phyloP scores from a whole-genome alignment of 768 basidiomycete genomes.

The Hericium coralloides region DNA sequence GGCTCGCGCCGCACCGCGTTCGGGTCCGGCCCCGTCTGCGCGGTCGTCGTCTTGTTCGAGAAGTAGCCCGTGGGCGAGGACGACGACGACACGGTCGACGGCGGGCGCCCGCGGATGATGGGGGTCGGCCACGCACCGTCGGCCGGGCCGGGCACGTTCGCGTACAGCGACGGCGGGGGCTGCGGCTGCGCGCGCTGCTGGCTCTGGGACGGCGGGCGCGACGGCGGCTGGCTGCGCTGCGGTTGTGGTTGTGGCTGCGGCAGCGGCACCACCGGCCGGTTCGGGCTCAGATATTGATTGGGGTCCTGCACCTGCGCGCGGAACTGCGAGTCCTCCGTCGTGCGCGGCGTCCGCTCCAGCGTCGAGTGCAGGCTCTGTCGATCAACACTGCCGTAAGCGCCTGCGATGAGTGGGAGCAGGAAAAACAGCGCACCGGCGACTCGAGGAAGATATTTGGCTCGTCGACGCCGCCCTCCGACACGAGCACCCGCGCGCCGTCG shows the following conservation, averaged over 20 bases:
- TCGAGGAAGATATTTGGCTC: background rate
- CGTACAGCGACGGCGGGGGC: no score
- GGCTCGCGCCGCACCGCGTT: no score
- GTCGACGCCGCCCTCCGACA: background rate
- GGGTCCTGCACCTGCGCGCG: background rate
- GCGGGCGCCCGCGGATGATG: no score
- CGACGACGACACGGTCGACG: no score
- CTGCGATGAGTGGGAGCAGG: background rate
- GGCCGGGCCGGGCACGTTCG: no score
- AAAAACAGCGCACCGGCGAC: background rate
- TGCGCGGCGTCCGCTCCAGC: background rate
- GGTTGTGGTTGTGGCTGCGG: background rate
- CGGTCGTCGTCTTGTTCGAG: no score
- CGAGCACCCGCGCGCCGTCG: background rate
- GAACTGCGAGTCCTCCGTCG: background rate
- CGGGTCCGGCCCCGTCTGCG: no score
- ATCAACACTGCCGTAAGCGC: background rate
- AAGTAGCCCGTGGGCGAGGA: no score
- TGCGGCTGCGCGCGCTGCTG: no score
- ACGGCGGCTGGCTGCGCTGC: no score
- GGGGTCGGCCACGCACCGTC: no score
- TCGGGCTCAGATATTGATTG: background rate
- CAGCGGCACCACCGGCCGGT: background rate
- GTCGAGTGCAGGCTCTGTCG: background rate
- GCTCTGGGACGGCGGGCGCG: no score